Evolutionary conservation across 176 grass and related monocot species (phyloP), one percentile per base, ranked within the genome.

Genomic region (Phoenix dactylifera): DNA sequence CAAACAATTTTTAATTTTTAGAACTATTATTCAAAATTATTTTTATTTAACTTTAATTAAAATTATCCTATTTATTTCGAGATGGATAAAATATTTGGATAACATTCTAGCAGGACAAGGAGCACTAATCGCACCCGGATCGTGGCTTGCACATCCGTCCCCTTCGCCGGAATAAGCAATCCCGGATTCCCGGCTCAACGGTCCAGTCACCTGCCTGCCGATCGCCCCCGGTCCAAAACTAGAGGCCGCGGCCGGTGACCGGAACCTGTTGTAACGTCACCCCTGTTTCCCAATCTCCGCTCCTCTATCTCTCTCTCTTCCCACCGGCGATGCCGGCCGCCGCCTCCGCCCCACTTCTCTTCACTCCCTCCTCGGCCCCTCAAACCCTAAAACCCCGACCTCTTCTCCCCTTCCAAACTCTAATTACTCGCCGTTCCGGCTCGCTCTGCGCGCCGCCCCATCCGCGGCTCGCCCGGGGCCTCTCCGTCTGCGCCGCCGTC

Each of bases 401-500:
- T 28, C 61, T 22, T 51, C n/a, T 16, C 50, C 60, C 23, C 24
- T 16, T 57, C 56, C 74, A 78, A 16, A 54, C 17, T 18, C 65
- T 49, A 5, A 49, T 32, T 2, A 72, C 67, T 28, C 1, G n/a
- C 55, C 2, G 44, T 54, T 17, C 9, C 30, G 5, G 49, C 5
- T 48, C 18, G 35, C 26, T 26, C 15, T 6, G 4, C 2, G 30
- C 9, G 18, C 17, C 15, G 24, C 25, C 53, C 23, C 61, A 35
- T 17, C 57, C 18, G 51, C 53, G 4, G 2, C 39, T 75, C 12
- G 15, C 49, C 4, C 74, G 18, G 68, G 49, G 55, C 48, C 49
- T 55, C 22, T 73, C 57, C 52, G 66, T 81, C 62, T 65, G 87
- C 62, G 75, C 87, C 2, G 74, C 84, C 3, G 83, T 97, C 51